phyloP scores from a whole-genome alignment of 108 stramenopile species.

The Skeletonema costatum region DNA sequence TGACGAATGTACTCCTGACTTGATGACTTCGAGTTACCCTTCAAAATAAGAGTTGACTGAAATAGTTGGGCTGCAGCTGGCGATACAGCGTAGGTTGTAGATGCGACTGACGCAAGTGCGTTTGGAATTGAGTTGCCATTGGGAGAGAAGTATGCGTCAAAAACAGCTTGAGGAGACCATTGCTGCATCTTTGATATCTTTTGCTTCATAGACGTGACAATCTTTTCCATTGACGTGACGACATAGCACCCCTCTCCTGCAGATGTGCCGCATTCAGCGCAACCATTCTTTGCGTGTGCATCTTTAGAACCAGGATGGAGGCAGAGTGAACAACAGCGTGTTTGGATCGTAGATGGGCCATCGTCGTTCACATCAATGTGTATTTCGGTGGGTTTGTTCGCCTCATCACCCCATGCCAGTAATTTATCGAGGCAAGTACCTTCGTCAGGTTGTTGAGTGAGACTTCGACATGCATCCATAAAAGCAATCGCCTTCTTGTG shows the following conservation, averaged over 20 bases:
- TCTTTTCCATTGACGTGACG: constrained; percentile 54
- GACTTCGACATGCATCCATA: constrained; percentile 60
- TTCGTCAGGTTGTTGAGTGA: constrained; percentile 49
- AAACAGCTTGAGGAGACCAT: constrained; percentile 40
- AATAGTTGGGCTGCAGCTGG: constrained; percentile 50
- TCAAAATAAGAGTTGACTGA: constrained; percentile 50
- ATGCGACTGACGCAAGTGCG: constrained; percentile 27
- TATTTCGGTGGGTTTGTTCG: neutral
- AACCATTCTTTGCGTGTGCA: constrained; percentile 72
- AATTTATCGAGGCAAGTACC: constrained; percentile 63
- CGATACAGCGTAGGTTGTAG: constrained; percentile 15
- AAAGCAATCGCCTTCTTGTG: constrained; percentile 77
- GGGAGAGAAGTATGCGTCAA: constrained; percentile 63
- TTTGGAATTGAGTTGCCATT: constrained; percentile 70
- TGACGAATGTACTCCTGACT: constrained; percentile 61
- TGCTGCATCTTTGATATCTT: constrained; percentile 58
- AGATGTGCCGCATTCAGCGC: constrained; percentile 72
- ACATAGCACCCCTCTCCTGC: constrained; percentile 73
- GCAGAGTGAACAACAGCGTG: constrained; percentile 64
- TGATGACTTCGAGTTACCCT: constrained; percentile 52
- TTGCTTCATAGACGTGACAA: constrained; percentile 45
- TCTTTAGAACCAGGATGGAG: constrained; percentile 66
- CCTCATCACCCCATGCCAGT: constrained; percentile 53
- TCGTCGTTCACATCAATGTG: constrained; percentile 35
- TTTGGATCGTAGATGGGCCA: constrained; percentile 22